Evolutionary conservation across 2,329 filamentous ascomycete species (phyloP).

Genomic region (Blumeria graminis): DNA sequence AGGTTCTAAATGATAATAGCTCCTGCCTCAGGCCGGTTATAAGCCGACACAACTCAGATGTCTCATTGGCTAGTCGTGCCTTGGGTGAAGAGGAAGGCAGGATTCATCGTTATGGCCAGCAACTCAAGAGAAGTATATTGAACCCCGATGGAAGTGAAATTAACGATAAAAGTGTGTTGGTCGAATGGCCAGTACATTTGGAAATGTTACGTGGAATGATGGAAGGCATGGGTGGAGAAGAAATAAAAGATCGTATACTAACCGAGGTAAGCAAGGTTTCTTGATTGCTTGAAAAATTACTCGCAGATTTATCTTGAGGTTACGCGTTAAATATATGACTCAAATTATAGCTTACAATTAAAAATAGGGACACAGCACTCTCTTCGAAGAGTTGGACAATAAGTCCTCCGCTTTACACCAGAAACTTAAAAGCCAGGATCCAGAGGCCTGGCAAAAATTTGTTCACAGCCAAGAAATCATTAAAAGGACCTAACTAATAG

Average conservation of each 20-base stretch:
- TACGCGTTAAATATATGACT: no score
- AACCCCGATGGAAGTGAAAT: not conserved
- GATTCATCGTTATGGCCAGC: constrained; percentile 43
- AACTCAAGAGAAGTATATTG: constrained; percentile 34
- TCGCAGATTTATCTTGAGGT: no score
- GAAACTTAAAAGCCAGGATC: no score
- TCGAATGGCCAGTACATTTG: not conserved
- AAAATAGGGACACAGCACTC: no score
- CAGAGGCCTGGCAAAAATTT: no score
- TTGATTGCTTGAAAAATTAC: no score
- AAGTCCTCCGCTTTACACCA: no score
- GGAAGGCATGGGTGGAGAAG: not conserved
- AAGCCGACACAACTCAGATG: constrained; percentile 37
- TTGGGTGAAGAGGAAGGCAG: constrained; percentile 45
- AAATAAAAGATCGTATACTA: not conserved
- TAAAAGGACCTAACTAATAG: no score
- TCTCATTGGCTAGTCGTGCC: constrained; percentile 40
- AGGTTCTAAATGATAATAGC: constrained; percentile 19
- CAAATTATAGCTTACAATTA: no score
- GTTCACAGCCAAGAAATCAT: no score
- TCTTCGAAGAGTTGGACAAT: no score
- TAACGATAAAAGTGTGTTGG: not conserved
- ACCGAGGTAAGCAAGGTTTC: no score
- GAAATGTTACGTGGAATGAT: not conserved
- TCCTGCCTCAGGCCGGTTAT: constrained; percentile 18